Evolutionary conservation across 345 rosid genomes (phyloP), one percentile per base, ranked within the genome.

Genomic region (Populus tremula): DNA sequence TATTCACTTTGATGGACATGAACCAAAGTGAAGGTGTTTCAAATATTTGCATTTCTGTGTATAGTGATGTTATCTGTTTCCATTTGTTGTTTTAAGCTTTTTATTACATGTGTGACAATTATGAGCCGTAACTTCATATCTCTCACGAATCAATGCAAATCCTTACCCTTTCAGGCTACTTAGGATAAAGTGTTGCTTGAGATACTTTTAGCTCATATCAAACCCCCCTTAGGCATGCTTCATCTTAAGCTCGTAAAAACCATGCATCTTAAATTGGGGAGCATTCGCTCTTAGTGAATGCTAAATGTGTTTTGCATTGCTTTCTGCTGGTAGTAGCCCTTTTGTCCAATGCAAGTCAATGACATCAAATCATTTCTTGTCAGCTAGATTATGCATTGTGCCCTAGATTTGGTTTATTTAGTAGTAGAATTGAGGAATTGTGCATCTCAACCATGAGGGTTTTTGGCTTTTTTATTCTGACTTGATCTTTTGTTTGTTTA

Each of bases 401-500:
- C 33, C 23, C 21, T 20, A 53, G 10, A 18, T 5, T 53, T 53
- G 59, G 59, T 53, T 20, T 53, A 53, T 18, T 2, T 47, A 14
- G 16, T 20, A 53, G 21, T 20, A 53, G 31, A n/a, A 1, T 64
- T 17, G 31, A 21, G 13, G 31, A 13, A 6, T 6, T 63, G 36
- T 8, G 68, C 69, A 59, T 61, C 33, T 59, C 63, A 75, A 18
- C 62, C 43, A 14, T 56, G 14, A 33, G 47, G 53, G 36, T 35
- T 35, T 65, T 71, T 47, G 75, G 6, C 70, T 29, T 36, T 16
- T 45, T 12, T 20, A 64, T 76, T 63, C 84, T 80, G 77, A 85
- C 69, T 12, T 2, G 4, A 31, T 82, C 50, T 74, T 77, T 77
- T 85, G 70, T 64, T 29, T 76, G 49, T 54, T 54, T 80, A 85